Base-by-base conservation (phyloP, 1,139 yeast genomes). In the Kodamaea suecica region DNA sequence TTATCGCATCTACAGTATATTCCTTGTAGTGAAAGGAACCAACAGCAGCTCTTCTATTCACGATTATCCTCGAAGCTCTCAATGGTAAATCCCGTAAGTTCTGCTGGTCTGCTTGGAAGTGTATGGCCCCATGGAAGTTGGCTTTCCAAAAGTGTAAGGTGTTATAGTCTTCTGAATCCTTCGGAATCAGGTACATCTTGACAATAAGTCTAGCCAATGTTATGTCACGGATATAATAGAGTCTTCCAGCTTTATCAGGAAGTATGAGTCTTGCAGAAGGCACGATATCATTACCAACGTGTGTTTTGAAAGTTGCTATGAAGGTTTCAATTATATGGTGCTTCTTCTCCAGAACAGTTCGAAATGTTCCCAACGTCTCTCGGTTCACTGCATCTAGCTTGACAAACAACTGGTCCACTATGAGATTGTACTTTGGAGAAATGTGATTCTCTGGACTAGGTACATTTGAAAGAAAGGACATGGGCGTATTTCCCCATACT, bases 281-380 rank as follows among this genome's bases (percentile, higher is more conserved):
- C 47, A 71, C 80, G 4, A 87, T 69, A 53, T 88, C 80, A 21
- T 67, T 55, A 0, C 95, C 95, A 3, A 85, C 82, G 21, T 76
- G 75, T 10, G 63, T 60, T 37, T 80, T 66, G 81, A 88, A 88
- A 16, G 72, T 61, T 3, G 62, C 55, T 31, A 84, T 65, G 53
- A 85, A 90, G 11, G 55, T 45, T 45, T 59, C 39, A 61, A 68
- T 34, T 53, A 59, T 42, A 45, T 57, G 37, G 40, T 55, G 45
- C 62, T 70, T 56, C 47, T 61, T 51, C 33, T 62, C 48, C 32
- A 63, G 44, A 11, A 60, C 46, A 28, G 57, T 57, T 2, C 51
- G 40, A 37, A 57, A 61, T 16, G 49, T 46, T 5, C 63, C 65
- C 6, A 61, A 40, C 16, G 53, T 50, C 7, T 56, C 55, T 23